These are phyloP conservation scores for Oryza nivara DNA, from an alignment of 176 grass and related monocot species.

Conservation along the genomic window DNA sequence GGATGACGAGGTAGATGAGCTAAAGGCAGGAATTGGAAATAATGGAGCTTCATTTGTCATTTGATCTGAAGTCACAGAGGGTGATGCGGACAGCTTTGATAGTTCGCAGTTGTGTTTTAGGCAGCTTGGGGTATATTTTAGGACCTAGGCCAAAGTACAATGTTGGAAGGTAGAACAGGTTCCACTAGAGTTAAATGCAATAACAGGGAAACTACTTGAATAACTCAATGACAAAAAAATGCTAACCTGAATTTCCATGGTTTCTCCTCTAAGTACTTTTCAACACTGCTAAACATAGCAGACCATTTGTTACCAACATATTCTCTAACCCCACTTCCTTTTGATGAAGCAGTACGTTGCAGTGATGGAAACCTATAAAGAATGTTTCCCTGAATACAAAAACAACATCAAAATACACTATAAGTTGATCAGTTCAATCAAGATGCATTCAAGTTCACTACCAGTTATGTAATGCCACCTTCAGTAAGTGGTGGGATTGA, in stretches of 20 bases:
- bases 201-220: constrained; percentile 2
- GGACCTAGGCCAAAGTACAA: background rate
- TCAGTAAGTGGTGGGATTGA: background rate
- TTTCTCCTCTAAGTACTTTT: constrained; percentile 88
- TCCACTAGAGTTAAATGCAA: constrained; percentile 13
- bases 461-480: constrained; percentile 8
- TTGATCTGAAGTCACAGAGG: background rate
- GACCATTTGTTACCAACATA: constrained; percentile 87
- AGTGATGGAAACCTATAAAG: constrained; percentile 91
- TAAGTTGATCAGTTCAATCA: background rate
- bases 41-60: background rate
- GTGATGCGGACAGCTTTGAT: background rate
- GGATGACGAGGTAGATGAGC: background rate
- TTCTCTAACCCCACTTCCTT: constrained; percentile 66
- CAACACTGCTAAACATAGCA: constrained; percentile 69
- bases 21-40: background rate
- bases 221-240: constrained; percentile 21
- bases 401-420: constrained; percentile 20
- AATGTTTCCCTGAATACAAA: constrained; percentile 77
- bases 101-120: background rate
- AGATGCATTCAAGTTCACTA: background rate
- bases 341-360: constrained; percentile 81
- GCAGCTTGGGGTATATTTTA: background rate
- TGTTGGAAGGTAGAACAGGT: background rate
- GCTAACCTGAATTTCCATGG: constrained; percentile 89